Base-by-base conservation (phyloP, 768 basidiomycete species). In the Cyclocybe cylindracea region DNA sequence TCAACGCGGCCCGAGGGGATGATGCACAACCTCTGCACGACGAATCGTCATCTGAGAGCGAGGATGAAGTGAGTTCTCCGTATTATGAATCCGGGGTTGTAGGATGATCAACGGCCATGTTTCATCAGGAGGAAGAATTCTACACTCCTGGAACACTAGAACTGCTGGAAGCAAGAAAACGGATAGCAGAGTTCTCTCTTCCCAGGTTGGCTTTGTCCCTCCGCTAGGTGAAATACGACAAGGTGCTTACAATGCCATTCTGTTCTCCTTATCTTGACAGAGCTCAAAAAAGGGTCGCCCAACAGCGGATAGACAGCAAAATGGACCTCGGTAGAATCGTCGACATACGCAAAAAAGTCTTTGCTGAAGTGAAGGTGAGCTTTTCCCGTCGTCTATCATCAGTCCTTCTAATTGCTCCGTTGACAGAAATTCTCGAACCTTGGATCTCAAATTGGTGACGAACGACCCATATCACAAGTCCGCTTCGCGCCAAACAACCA, bases 371-470 rank as follows among this genome's bases (percentile, higher is more conserved):
- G 59, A 96, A 97, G 77, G 94, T 94, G 56, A 55, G 81, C 63
- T 10, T 13, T 5, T 41, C 9, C n/a, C 19, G 10, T 44, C 3
- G 13, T 54, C 10, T 33, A 13, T 34, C 5, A 19, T 18, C 37
- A 10, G 29, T 36, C 11, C 39, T 39, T 14, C 44, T 42, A 11
- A 36, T 9, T n/a, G 10, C 6, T 16, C 14, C 31, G 33, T 36
- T 10, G 36, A 43, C 39, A 95, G 92, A 90, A 86, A 69, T 94
- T 91, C 69, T 78, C 85, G 43, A 96, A 94, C 62, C 83, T 98
- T 40, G 97, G 97, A 18, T 98, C 97, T 0, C 96, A 98, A 78
- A 94, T 98, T 59, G 97, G 94, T 48, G 97, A 98, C 67, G 94
- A 97, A 59, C 82, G 97, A 39, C 94, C 97, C 1, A 84, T 98